These are phyloP conservation scores for Trypanosoma congolense DNA, from an alignment of 208 protist species.

Conservation along the genomic window DNA sequence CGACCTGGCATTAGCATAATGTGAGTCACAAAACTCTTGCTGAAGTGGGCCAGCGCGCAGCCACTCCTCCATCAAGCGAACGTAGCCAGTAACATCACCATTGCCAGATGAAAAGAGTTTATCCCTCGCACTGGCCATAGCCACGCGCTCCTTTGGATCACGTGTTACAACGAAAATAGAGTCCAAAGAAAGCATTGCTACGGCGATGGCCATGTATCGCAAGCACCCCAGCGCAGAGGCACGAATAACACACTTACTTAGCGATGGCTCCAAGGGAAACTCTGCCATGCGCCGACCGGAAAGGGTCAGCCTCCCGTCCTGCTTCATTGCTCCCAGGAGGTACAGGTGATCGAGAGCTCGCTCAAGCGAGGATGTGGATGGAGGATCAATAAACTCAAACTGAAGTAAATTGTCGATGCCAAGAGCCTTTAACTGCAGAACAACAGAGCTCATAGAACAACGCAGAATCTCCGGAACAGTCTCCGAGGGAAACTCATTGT, in stretches of 20 bases:
- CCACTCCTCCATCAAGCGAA: conserved; percentile 84
- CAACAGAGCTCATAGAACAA: conserved; percentile 93
- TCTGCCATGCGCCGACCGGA: conserved; percentile 97
- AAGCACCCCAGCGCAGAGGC: conserved; percentile 63
- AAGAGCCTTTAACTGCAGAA: conserved; percentile 96
- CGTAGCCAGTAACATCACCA: conserved; percentile 81
- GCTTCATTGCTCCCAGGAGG: conserved; percentile 97
- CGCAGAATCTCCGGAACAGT: conserved; percentile 96
- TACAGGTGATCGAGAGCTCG: conserved; percentile 96
- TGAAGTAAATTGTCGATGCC: conserved; percentile 96
- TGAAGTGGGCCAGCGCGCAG: conserved; percentile 47
- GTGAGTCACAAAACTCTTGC: conserved; percentile 75
- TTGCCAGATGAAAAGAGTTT: conserved; percentile 76
- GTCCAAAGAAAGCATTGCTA: conserved; percentile 90
- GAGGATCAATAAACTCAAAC: conserved; percentile 98
- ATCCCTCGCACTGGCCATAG: conserved; percentile 65
- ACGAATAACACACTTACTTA: conserved; percentile 92
- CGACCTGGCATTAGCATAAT: conserved; percentile 63
- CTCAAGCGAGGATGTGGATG: conserved; percentile 96
- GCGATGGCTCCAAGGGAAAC: conserved; percentile 98
- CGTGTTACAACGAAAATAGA: conserved; percentile 95
- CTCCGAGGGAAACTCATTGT: conserved; percentile 92
- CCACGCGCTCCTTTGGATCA: conserved; percentile 70
- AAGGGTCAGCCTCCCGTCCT: conserved; percentile 95
- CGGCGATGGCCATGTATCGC: conserved; percentile 87